phyloP scores from a whole-genome alignment of 257 asterid species.

The Solanum raphanifolium region DNA sequence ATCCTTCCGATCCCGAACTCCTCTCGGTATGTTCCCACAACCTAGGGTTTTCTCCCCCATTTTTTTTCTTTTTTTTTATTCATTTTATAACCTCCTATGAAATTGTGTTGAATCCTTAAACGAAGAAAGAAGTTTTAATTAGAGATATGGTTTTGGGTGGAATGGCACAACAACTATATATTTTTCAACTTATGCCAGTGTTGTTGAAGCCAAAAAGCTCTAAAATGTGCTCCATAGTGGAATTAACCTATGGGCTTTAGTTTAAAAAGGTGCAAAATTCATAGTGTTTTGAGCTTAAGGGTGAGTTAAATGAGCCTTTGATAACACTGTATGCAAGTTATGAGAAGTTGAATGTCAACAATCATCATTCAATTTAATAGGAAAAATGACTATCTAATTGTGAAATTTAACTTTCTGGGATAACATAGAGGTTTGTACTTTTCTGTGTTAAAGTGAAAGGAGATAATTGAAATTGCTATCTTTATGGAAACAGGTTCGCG shows the following conservation, averaged over 20 bases:
- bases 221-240: not conserved
- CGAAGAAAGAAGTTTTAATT: not conserved
- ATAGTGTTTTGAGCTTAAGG: not conserved
- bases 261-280: not conserved
- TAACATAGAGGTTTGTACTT: not conserved
- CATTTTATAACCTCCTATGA: not conserved
- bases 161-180: not conserved
- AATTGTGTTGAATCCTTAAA: not conserved
- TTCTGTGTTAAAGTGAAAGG: not conserved
- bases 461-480: not conserved
- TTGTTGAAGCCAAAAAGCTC: not conserved
- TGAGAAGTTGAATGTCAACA: not conserved
- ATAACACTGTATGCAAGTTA: not conserved
- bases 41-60: not conserved
- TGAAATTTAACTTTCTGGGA: not conserved
- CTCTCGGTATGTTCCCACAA: constrained; percentile 31
- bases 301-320: not conserved
- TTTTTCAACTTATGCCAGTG: not conserved
- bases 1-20: constrained; percentile 64
- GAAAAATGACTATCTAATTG: not conserved
- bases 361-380: not conserved
- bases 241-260: not conserved
- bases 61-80: not conserved
- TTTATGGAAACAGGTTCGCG: constrained; percentile 36
- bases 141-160: not conserved